phyloP scores from a whole-genome alignment of 495 filamentous ascomycete genomes.

The Neurospora discreta region DNA sequence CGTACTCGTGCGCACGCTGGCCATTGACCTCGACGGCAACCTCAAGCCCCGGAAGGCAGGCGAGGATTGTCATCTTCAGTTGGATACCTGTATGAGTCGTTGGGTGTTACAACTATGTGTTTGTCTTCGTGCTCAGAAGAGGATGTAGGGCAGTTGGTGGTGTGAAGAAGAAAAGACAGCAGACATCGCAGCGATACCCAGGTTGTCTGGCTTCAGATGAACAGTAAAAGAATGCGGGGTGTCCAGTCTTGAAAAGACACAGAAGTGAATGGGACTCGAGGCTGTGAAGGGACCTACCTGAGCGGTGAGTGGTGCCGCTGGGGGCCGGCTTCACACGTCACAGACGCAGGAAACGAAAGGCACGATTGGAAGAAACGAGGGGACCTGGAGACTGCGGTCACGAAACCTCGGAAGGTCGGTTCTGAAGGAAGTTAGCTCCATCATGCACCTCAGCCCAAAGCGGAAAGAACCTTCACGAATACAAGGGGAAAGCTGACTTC shows the following conservation, averaged over 20 bases:
- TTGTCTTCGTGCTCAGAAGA: background rate
- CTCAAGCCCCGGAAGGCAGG: constrained; percentile 17
- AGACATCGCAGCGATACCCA: background rate
- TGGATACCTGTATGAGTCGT: background rate
- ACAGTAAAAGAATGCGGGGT: background rate
- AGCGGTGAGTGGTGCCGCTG: background rate
- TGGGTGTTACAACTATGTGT: background rate
- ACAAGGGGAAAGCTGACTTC: background rate
- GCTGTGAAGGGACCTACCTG: background rate
- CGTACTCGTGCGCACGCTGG: constrained; percentile 18
- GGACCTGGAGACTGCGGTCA: background rate
- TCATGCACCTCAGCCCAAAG: background rate
- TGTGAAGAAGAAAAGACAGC: background rate
- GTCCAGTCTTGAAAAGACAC: background rate
- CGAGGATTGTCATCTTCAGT: constrained; percentile 24
- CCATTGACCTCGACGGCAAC: constrained; percentile 18
- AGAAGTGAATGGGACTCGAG: background rate
- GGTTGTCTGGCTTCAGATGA: background rate
- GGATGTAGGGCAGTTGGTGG: background rate
- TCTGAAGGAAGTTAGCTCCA: too few relatives aligned
- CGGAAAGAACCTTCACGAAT: background rate
- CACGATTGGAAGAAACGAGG: background rate
- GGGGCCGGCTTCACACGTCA: background rate
- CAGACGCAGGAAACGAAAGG: background rate
- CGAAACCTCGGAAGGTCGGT: background rate